Evolutionary conservation across 768 basidiomycete genomes (phyloP), one percentile per base, ranked within the genome.

Genomic region (Botryobasidium botryosum): DNA sequence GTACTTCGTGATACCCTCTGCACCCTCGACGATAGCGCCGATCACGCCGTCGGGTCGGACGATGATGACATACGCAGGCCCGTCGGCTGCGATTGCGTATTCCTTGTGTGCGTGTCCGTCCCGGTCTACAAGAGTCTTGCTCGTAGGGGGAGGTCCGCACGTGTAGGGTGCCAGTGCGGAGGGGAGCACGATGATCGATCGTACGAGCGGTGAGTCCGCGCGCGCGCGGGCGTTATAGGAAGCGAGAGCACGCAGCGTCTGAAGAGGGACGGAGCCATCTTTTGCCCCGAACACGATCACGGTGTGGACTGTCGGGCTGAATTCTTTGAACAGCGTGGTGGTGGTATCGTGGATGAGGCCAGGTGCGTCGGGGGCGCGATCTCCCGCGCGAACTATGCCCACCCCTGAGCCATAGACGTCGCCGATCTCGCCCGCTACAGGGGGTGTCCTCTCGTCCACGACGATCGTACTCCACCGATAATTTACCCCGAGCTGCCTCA

Each of bases 401-500:
- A 45, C 38, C 31, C 53, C 18, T 27, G 46, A 21, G 65, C 48
- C n/a, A n/a, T n/a, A n/a, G 18, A 52, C 55, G n/a, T n/a, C n/a
- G n/a, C n/a, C n/a, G n/a, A n/a, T n/a, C 1, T 48, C 51, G 1
- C 48, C 50, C 17, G 31, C 31, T 32, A 52, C 25, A 31, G 47
- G 41, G n/a, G n/a, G n/a, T n/a, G n/a, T n/a, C 41, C 58, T 56
- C 45, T 67, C 64, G 42, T 74, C 72, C 12, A 68, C 20, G 1
- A 73, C 59, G 18, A 72, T 61, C 0, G 65, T 49, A 52, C 72
- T 73, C 56, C 65, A 64, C 7, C 74, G 63, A 51, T 69, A 74
- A 55, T 74, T 74, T 35, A 74, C 60, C 5, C 69, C 70, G 29
- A 72, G 64, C 55, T 69, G 68, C 17, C n/a, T n/a, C n/a, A n/a